Percentiles rank a stretch among this genome's conserved stretches.
Conservation (phyloP, 139 green algal genomes). For the Chlamydomonas sp. region DNA sequence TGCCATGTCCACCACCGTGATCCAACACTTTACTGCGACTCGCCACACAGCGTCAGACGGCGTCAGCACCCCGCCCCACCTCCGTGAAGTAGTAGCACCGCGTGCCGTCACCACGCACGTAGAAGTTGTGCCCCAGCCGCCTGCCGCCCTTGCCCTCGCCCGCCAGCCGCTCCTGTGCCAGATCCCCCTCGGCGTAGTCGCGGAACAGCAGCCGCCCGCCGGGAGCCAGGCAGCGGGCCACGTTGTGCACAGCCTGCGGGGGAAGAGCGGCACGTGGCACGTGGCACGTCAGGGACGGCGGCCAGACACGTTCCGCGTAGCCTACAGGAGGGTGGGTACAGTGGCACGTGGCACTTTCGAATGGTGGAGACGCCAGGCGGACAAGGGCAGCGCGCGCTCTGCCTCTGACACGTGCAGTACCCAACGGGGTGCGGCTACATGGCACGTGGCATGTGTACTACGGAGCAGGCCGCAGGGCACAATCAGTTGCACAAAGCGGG, state of each 20-base stretch:
- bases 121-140: conserved; percentile 73
- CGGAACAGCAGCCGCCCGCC: conserved; percentile 81
- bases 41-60: no score
- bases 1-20: no score
- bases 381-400: no score
- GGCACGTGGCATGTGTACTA: no score
- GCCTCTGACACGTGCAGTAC: no score
- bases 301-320: conserved; percentile 39
- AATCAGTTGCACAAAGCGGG: no score
- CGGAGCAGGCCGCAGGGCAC: no score
- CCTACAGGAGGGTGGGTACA: no score
- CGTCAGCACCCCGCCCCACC: conserved; percentile 25
- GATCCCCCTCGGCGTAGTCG: conserved; percentile 80
- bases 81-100: conserved; percentile 84
- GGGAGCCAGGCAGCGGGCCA: conserved; percentile 63
- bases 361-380: no score
- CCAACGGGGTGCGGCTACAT: no score
- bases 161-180: conserved; percentile 66
- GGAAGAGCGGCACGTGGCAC: not conserved
- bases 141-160: conserved; percentile 31
- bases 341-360: no score
- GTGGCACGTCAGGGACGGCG: conserved; percentile 26
- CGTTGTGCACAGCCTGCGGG: conserved; percentile 66
- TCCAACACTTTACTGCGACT: no score
- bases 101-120: conserved; percentile 85